Percentiles rank a stretch among this genome's conserved stretches.
These are phyloP conservation scores for Acer negundo DNA, from an alignment of 345 rosid species.

Conservation along the genomic window DNA sequence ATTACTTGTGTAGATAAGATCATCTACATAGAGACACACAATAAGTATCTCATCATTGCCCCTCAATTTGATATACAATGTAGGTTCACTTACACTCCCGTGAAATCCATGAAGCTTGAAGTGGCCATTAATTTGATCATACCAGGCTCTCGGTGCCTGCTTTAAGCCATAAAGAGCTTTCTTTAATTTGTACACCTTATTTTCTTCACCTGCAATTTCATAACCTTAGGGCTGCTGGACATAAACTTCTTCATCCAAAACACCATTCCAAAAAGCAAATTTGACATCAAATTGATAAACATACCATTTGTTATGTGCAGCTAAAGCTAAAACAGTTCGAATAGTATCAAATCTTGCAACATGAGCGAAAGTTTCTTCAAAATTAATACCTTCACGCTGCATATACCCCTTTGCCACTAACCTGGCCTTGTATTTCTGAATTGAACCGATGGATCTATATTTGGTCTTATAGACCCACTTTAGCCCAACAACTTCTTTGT, in stretches of 20 bases:
- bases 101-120: background rate
- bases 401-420: background rate
- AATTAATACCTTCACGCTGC: background rate
- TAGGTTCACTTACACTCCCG: background rate
- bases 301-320: background rate
- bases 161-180: background rate
- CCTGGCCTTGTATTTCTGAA: background rate
- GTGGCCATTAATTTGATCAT: background rate
- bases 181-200: too few species aligned
- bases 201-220: too few species aligned
- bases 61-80: background rate
- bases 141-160: background rate
- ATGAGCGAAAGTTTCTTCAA: background rate
- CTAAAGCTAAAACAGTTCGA: background rate
- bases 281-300: background rate
- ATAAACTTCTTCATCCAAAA: background rate
- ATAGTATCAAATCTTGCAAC: background rate
- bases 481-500: background rate
- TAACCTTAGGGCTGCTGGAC: too few species aligned
- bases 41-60: background rate
- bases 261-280: background rate
- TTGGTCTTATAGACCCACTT: too few species aligned
- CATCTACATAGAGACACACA: background rate
- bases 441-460: background rate
- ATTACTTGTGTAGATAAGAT: background rate